Conservation (phyloP, 768 basidiomycete genomes). For the Plicaturopsis crispa region DNA sequence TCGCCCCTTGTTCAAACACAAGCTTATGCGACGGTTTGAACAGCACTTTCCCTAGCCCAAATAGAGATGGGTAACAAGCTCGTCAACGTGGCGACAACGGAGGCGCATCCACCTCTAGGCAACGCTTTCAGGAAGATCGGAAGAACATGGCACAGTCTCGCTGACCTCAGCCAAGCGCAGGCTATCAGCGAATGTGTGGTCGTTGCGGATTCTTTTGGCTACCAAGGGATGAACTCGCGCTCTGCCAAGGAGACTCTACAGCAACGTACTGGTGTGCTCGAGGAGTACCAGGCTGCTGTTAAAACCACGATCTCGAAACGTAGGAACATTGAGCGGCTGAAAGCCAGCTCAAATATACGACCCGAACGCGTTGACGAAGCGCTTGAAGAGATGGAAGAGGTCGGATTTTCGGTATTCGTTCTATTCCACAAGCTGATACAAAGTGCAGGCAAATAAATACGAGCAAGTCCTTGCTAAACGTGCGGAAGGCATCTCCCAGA, state of each 20-base stretch:
- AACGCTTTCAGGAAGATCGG: slow-evolving; percentile 83
- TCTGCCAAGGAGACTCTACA: slow-evolving; percentile 92
- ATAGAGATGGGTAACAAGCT: slow-evolving; percentile 93
- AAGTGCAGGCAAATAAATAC: slow-evolving; percentile 74
- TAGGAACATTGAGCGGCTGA: slow-evolving; percentile 82
- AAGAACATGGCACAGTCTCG: slow-evolving; percentile 77
- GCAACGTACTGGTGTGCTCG: slow-evolving; percentile 84
- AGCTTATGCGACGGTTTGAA: slow-evolving; percentile 5
- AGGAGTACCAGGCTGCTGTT: slow-evolving; percentile 91
- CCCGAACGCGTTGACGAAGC: slow-evolving; percentile 87
- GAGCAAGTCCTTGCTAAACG: slow-evolving; percentile 79
- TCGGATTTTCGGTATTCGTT: slow-evolving; percentile 19
- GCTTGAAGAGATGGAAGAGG: slow-evolving; percentile 89
- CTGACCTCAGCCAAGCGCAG: slow-evolving; percentile 86
- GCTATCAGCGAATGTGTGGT: slow-evolving; percentile 93
- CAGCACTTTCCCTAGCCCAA: slow-evolving; percentile 73
- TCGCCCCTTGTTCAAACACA: background rate
- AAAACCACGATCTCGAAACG: slow-evolving; percentile 92
- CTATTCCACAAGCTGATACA: slow-evolving; percentile 6
- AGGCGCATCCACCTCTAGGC: slow-evolving; percentile 78
- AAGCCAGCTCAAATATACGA: slow-evolving; percentile 79
- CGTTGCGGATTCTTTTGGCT: slow-evolving; percentile 91
- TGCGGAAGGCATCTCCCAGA: slow-evolving; percentile 91
- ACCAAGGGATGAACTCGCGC: slow-evolving; percentile 94
- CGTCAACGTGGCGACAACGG: slow-evolving; percentile 82